Conservation (phyloP, 2,329 filamentous ascomycete species). For the Colletotrichum truncatum region DNA sequence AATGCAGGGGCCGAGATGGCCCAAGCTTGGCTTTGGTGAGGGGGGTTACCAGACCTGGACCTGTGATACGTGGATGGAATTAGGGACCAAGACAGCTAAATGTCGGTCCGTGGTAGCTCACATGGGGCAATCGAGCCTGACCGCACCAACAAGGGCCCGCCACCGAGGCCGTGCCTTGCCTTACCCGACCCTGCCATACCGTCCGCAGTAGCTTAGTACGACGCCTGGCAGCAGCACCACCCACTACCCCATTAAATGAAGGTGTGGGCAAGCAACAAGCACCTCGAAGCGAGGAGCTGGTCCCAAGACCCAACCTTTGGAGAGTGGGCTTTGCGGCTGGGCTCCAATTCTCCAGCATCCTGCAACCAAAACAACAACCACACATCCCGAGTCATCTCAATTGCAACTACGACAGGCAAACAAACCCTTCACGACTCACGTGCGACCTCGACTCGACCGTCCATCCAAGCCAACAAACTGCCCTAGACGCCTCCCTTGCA, state of each 20-base stretch:
- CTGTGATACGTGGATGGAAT: slow-evolving; percentile 11
- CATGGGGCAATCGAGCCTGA: not conserved
- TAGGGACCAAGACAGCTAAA: slow-evolving; percentile 5
- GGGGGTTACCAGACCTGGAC: slow-evolving; percentile 4
- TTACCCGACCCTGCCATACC: slow-evolving; percentile 1
- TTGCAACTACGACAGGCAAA: slow-evolving; percentile 17
- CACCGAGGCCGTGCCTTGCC: slow-evolving; percentile 8
- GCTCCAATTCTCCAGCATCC: slow-evolving; percentile 19
- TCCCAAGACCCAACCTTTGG: not conserved
- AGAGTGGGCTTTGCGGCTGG: slow-evolving; percentile 17
- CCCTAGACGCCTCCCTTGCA: not conserved
- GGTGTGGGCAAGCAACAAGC: not conserved
- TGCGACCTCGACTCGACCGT: not conserved
- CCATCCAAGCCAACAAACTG: slow-evolving; percentile 1
- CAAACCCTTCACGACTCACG: slow-evolving; percentile 23
- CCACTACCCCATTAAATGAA: not conserved
- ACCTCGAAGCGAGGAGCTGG: not conserved
- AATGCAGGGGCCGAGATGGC: slow-evolving; percentile 22
- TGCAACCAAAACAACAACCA: slow-evolving; percentile 18
- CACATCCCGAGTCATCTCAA: slow-evolving; percentile 18
- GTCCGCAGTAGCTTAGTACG: not conserved
- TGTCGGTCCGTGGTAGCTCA: not conserved
- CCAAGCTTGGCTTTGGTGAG: slow-evolving; percentile 16
- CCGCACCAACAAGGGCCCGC: slow-evolving; percentile 23
- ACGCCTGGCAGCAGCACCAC: not conserved